Percentiles rank a stretch among this genome's conserved stretches.
These are phyloP conservation scores for Blastobotrys attinorum DNA, from an alignment of 805 yeast species.

Conservation along the genomic window DNA sequence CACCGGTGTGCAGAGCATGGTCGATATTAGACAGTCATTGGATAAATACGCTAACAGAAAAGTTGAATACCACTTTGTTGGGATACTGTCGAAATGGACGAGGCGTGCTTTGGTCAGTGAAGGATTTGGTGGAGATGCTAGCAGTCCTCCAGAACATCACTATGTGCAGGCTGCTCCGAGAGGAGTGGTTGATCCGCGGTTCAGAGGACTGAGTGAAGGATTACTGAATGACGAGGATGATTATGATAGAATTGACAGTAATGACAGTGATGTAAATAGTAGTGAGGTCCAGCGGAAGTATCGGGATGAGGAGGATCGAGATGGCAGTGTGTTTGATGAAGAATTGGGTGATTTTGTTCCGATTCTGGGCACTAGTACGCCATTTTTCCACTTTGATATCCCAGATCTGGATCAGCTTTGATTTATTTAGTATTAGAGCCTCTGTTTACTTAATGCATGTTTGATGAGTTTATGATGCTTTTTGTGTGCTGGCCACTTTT, in stretches of 20 bases:
- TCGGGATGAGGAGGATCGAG: slow-evolving; percentile 16
- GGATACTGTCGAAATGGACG: slow-evolving; percentile 81
- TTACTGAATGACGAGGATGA: slow-evolving; percentile 12
- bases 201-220: slow-evolving; percentile 9
- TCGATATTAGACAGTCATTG: slow-evolving; percentile 66
- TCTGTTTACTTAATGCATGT: slow-evolving; percentile 2
- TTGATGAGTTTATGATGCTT: slow-evolving; percentile 2
- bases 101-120: slow-evolving; percentile 64
- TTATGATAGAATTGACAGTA: background rate
- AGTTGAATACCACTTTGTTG: slow-evolving; percentile 85
- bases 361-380: slow-evolving; percentile 56
- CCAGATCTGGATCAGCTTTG: slow-evolving; percentile 36
- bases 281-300: slow-evolving; percentile 10
- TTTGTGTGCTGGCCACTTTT: no score
- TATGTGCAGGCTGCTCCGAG: slow-evolving; percentile 14
- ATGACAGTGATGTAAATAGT: no score
- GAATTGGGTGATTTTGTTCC: slow-evolving; percentile 43
- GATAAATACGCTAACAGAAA: slow-evolving; percentile 70
- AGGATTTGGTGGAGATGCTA: slow-evolving; percentile 63
- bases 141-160: slow-evolving; percentile 22
- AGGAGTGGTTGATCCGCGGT: slow-evolving; percentile 2
- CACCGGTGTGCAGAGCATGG: slow-evolving; percentile 69
- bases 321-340: slow-evolving; percentile 12
- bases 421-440: background rate
- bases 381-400: slow-evolving; percentile 72